Evolutionary conservation across 768 basidiomycete species (phyloP).

Genomic region (Amanita molliuscula): DNA sequence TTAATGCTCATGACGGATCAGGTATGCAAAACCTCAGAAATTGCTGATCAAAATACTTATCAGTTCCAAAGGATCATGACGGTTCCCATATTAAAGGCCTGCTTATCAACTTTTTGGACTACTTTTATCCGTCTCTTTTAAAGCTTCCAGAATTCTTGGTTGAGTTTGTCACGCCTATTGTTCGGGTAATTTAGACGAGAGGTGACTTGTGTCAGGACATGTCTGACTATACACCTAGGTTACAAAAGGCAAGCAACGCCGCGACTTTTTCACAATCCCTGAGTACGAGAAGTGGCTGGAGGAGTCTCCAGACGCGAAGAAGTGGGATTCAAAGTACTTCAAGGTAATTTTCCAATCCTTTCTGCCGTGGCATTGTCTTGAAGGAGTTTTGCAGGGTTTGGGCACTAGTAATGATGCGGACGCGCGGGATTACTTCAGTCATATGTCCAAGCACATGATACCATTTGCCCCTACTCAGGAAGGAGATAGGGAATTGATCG

Average conservation of each 20-base stretch:
- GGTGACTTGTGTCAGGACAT: not conserved
- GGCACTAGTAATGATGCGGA: constrained; percentile 88
- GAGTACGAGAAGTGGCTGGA: constrained; percentile 93
- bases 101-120: constrained; percentile 94
- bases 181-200: constrained; percentile 49
- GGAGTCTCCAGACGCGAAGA: constrained; percentile 60
- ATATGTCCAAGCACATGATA: constrained; percentile 91
- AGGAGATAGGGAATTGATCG: constrained; percentile 83
- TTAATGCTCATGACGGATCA: constrained; percentile 99
- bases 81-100: constrained; percentile 99
- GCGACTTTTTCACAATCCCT: constrained; percentile 94
- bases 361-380: not conserved
- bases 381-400: constrained; percentile 56
- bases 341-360: constrained; percentile 53
- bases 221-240: constrained; percentile 30
- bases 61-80: constrained; percentile 77
- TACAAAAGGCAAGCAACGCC: constrained; percentile 65
- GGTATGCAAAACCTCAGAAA: constrained; percentile 28
- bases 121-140: constrained; percentile 91
- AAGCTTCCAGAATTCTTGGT: constrained; percentile 88
- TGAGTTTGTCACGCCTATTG: constrained; percentile 98
- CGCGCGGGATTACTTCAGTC: constrained; percentile 85
- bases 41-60: not conserved
- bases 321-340: constrained; percentile 94
- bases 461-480: constrained; percentile 75